Evolutionary conservation across 345 rosid genomes (phyloP).

Genomic region (Aurinia saxatilis): DNA sequence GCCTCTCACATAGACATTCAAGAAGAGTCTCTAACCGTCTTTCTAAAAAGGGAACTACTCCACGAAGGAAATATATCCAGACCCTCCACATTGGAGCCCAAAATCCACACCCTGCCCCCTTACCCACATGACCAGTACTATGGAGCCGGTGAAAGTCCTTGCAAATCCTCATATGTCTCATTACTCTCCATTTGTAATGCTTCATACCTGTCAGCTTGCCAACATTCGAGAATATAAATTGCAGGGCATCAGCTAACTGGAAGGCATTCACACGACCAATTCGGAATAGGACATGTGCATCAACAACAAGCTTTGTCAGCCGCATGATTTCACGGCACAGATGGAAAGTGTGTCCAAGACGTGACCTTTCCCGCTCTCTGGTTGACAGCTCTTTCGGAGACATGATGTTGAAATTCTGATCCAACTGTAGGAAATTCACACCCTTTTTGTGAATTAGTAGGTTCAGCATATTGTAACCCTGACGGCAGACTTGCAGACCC

Average conservation of each 20-base stretch:
- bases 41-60: constrained; percentile 76
- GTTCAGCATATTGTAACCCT: too few species aligned
- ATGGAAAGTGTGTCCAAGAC: constrained; percentile 89
- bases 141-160: constrained; percentile 73
- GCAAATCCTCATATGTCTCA: constrained; percentile 88
- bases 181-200: constrained; percentile 71
- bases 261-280: constrained; percentile 87
- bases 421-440: too few species aligned
- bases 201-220: constrained; percentile 91
- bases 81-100: constrained; percentile 97
- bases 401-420: too few species aligned
- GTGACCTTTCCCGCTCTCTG: constrained; percentile 73
- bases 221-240: constrained; percentile 76
- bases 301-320: constrained; percentile 80
- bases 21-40: constrained; percentile 75
- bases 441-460: too few species aligned
- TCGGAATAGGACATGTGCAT: constrained; percentile 85
- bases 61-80: constrained; percentile 79
- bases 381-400: constrained; percentile 84
- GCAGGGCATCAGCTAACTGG: constrained; percentile 87
- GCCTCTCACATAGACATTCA: constrained; percentile 81
- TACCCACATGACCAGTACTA: constrained; percentile 82
- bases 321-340: constrained; percentile 82
- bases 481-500: too few species aligned
- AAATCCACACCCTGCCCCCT: constrained; percentile 86